These are phyloP conservation scores for Circinella umbellata DNA, from an alignment of 371 early-diverging fungal species.

Conservation along the genomic window DNA sequence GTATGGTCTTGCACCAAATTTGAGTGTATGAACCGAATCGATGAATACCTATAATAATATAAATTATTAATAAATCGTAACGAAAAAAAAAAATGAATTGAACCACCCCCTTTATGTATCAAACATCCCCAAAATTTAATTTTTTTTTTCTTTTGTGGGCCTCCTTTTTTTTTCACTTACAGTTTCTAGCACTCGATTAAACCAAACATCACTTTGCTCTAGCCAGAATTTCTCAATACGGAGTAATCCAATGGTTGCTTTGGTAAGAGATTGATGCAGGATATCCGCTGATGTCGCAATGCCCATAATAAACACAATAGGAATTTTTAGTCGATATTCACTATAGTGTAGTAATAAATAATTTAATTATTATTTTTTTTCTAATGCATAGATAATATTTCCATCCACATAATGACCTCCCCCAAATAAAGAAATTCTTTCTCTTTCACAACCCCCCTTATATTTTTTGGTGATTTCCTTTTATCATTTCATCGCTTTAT, in stretches of 20 bases:
- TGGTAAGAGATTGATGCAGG: slow-evolving; percentile 79
- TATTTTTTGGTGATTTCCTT: background rate
- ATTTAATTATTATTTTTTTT: too few relatives aligned
- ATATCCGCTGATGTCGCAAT: slow-evolving; percentile 86
- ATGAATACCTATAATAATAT: slow-evolving; percentile 57
- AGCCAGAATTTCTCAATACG: slow-evolving; percentile 81
- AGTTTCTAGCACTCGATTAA: slow-evolving; percentile 76
- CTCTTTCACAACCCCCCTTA: background rate
- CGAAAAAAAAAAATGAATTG: slow-evolving; percentile 1
- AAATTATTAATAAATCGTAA: slow-evolving; percentile 1
- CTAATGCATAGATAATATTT: too few relatives aligned
- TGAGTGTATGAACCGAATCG: slow-evolving; percentile 50
- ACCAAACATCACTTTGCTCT: slow-evolving; percentile 76
- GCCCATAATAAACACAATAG: slow-evolving; percentile 84
- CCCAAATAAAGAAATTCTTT: background rate
- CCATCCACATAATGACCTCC: too few relatives aligned
- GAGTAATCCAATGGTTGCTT: slow-evolving; percentile 69
- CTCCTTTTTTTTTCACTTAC: slow-evolving; percentile 27
- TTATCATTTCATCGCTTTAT: background rate
- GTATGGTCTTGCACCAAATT: slow-evolving; percentile 73
- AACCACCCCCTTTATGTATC: background rate
- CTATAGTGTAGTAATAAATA: slow-evolving; percentile 29
- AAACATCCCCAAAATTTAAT: background rate
- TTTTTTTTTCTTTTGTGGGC: background rate
- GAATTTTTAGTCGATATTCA: slow-evolving; percentile 70